Percentiles rank a stretch among this genome's conserved stretches.
phyloP scores from a whole-genome alignment of 2,329 filamentous ascomycete species.

The Sporothrix schenckii region DNA sequence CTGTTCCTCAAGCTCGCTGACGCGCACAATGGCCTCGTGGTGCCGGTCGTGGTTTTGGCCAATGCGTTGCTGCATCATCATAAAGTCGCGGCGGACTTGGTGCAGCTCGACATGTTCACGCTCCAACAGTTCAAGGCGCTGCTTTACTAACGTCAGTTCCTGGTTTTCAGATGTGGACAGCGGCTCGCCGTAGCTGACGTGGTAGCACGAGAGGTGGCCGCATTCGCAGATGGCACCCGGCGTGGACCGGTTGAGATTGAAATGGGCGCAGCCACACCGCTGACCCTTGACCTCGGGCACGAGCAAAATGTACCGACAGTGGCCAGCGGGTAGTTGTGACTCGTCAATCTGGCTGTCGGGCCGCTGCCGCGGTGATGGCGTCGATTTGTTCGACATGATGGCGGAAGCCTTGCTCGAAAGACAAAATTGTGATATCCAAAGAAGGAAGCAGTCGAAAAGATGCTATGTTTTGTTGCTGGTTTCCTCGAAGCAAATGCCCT shows the following conservation, averaged over 20 bases:
- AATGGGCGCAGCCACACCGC: slow-evolving; percentile 62
- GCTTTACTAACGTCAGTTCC: slow-evolving; percentile 55
- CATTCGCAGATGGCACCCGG: slow-evolving; percentile 61
- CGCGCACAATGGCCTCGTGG: slow-evolving; percentile 48
- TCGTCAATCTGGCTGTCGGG: slow-evolving; percentile 46
- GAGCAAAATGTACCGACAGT: slow-evolving; percentile 62
- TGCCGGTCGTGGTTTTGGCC: slow-evolving; percentile 42
- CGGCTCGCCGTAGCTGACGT: slow-evolving; percentile 53
- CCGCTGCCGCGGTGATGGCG: slow-evolving; percentile 42
- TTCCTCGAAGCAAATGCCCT: slow-evolving; percentile 1
- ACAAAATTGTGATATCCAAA: background rate
- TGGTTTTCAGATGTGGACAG: slow-evolving; percentile 45
- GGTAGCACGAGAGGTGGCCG: slow-evolving; percentile 63
- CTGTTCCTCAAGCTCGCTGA: slow-evolving; percentile 57
- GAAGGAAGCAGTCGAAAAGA: background rate
- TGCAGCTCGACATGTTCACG: slow-evolving; percentile 45
- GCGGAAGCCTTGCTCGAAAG: background rate
- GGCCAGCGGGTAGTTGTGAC: slow-evolving; percentile 56
- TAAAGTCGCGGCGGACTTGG: slow-evolving; percentile 40
- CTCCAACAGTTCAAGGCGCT: slow-evolving; percentile 51
- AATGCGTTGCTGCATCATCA: slow-evolving; percentile 36
- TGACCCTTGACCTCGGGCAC: slow-evolving; percentile 60
- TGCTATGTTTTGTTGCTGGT: background rate
- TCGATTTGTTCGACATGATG: slow-evolving; percentile 36
- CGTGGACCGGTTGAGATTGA: slow-evolving; percentile 57